Conservation (phyloP, 495 filamentous ascomycete species). For the Pyronema omphalodes region DNA sequence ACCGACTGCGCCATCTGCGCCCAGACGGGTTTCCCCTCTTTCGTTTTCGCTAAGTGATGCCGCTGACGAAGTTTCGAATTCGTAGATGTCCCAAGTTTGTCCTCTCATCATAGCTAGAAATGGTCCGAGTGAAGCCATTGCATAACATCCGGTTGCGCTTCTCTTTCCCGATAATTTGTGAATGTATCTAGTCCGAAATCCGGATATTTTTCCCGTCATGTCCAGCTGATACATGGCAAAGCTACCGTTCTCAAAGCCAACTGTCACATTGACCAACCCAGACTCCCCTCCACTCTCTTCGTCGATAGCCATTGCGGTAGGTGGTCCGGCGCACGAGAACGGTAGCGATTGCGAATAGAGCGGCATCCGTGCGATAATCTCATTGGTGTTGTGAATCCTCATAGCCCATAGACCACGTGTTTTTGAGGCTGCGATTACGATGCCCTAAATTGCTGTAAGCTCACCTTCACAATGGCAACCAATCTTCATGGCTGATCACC, state of each 20-base stretch:
- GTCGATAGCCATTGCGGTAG: constrained; percentile 53
- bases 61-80: background rate
- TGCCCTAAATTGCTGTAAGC: constrained; percentile 6
- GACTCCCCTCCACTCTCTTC: constrained; percentile 25
- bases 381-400: constrained; percentile 39
- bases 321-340: constrained; percentile 23
- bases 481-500: background rate
- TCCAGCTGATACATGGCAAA: constrained; percentile 52
- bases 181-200: constrained; percentile 14
- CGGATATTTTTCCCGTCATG: constrained; percentile 30
- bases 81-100: constrained; percentile 4
- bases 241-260: constrained; percentile 63
- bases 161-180: background rate
- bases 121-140: constrained; percentile 54
- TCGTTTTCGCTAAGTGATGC: background rate
- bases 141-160: constrained; percentile 35
- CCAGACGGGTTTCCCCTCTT: background rate
- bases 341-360: background rate
- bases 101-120: constrained; percentile 53
- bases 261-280: constrained; percentile 32
- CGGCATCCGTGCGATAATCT: constrained; percentile 25
- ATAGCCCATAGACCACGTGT: constrained; percentile 55
- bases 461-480: background rate
- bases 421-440: constrained; percentile 62
- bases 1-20: background rate